These are phyloP conservation scores for Fusarium succisae DNA, from an alignment of 2,329 filamentous ascomycete genomes.

Conservation along the genomic window DNA sequence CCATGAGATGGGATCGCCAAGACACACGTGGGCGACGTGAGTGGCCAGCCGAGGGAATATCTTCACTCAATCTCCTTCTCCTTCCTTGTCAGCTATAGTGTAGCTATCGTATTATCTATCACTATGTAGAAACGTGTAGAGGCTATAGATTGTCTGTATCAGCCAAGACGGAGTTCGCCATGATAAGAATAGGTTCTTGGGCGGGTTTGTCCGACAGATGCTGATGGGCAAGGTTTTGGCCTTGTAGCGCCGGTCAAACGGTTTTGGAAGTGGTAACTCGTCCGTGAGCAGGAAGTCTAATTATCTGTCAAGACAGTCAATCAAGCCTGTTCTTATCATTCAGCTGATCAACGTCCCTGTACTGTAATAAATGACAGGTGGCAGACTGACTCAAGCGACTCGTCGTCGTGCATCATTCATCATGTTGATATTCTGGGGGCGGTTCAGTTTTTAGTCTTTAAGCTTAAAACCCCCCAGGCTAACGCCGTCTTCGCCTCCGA, in stretches of 20 bases:
- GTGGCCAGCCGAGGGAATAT: conserved; percentile 29
- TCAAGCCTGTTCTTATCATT: background rate
- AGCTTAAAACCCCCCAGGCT: conserved; percentile 16
- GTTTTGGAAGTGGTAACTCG: background rate
- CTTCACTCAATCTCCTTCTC: background rate
- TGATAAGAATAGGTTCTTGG: background rate
- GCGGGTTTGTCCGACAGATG: conserved; percentile 23
- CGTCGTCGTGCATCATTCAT: background rate
- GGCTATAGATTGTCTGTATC: background rate
- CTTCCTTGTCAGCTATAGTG: background rate
- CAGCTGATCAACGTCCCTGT: background rate
- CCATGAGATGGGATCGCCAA: conserved; percentile 35
- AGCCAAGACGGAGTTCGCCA: background rate
- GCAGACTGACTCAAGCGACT: background rate
- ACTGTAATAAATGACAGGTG: background rate
- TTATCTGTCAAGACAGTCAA: background rate
- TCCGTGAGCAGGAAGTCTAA: background rate
- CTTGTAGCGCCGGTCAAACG: conserved; percentile 14
- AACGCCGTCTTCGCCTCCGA: background rate
- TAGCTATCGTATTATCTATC: background rate
- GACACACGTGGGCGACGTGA: conserved; percentile 42
- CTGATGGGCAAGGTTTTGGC: conserved; percentile 22
- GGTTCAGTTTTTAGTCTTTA: conserved; percentile 16
- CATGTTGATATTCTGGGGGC: background rate
- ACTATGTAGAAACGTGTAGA: background rate